Evolutionary conservation across 2,329 filamentous ascomycete species (phyloP), one percentile per base, ranked within the genome.

Genomic region (Cladosporium sphaerospermum): DNA sequence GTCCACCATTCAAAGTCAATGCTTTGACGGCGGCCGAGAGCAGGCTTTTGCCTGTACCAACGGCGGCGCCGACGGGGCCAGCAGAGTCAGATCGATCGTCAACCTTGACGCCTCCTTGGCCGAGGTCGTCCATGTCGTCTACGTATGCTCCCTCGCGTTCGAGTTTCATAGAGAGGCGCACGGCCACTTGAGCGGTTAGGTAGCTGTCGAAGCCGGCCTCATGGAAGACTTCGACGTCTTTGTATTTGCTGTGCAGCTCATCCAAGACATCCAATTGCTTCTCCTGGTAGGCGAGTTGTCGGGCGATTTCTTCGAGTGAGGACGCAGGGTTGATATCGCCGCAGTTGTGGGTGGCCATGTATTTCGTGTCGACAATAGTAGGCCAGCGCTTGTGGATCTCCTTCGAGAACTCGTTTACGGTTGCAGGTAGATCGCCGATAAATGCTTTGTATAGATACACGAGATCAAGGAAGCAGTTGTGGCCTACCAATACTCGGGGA

Each of bases 401-500:
- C 5, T 65, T 55, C 37, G 74, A 69, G 60, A 86, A 87, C 18
- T 77, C 76, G 2, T 74, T 70, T 1, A 84, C 64, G 0, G 70
- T 77, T 2, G 71, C 67, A 0, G 83, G 84, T 2, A 86, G 69
- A 1, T 68, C 57, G 1, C 80, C 80, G 46, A 85, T 72, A 64
- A 87, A 87, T 1, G 75, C 77, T n/a, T 73, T 68, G 64, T 85
- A 83, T 34, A 86, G 67, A 60, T 85, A 85, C 34, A 81, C 75
- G 3, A 87, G 70, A 59, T 87, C 83, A 1, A 78, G 76, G 57
- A 86, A 80, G 54, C 82, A 73, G 59, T 87, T 86, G 67, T 87
- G 83, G 0, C 83, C 82, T 3, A 86, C 74, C 0, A 86, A 60
- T 0, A 82, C 71, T 2, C 75, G 73, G 11, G 74, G 71, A 16